phyloP scores from a whole-genome alignment of 306 rosid genomes.

The Dryas drummondii region DNA sequence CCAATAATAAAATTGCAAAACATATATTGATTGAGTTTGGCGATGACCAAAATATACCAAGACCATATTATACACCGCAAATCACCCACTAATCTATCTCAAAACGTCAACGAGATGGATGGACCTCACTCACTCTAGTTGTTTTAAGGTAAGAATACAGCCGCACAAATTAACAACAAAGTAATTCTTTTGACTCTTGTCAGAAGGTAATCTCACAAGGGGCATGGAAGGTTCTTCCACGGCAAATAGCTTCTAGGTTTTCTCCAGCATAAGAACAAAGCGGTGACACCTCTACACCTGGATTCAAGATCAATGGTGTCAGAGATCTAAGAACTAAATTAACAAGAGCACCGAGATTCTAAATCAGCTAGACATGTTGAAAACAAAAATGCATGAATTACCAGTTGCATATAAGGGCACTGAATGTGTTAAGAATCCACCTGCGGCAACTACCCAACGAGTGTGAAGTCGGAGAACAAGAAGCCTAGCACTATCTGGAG shows the following conservation, averaged over 20 bases:
- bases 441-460: slow-evolving; percentile 98
- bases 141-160: slow-evolving; percentile 26
- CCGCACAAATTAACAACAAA: slow-evolving; percentile 26
- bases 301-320: slow-evolving; percentile 20
- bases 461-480: slow-evolving; percentile 96
- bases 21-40: not conserved
- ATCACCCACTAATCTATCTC: slow-evolving; percentile 14
- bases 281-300: slow-evolving; percentile 98
- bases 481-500: slow-evolving; percentile 92
- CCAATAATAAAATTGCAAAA: not conserved
- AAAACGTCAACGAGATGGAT: slow-evolving; percentile 26
- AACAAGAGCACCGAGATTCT: not conserved
- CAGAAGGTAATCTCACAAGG: slow-evolving; percentile 93
- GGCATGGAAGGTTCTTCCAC: slow-evolving; percentile 97
- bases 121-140: slow-evolving; percentile 25
- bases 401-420: slow-evolving; percentile 96
- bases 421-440: slow-evolving; percentile 97
- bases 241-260: slow-evolving; percentile 89
- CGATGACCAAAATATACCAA: slow-evolving; percentile 7
- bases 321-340: slow-evolving; percentile 23
- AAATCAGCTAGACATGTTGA: not conserved
- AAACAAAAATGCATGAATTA: slow-evolving; percentile 24
- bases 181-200: not conserved
- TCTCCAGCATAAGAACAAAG: slow-evolving; percentile 94
- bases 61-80: slow-evolving; percentile 9